A percentile compares a stretch with the other conserved stretches of the same genome.
Evolutionary conservation across 2,329 filamentous ascomycete genomes (phyloP).

Genomic region (Beauveria sp.): DNA sequence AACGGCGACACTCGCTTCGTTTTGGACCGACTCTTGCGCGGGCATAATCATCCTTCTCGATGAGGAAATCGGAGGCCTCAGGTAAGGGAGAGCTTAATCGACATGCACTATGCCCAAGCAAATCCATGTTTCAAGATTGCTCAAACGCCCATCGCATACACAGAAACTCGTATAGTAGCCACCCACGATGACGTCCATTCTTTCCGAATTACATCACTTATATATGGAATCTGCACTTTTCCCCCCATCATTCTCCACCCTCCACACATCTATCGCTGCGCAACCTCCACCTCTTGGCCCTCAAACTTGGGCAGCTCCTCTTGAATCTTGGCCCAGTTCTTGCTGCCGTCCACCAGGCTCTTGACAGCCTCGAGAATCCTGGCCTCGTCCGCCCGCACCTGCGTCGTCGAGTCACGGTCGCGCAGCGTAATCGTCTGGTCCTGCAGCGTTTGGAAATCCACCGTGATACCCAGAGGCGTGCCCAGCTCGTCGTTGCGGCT

Average conservation of each 20-base stretch:
- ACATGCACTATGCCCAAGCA: too few relatives aligned
- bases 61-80: neutral
- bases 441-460: conserved; percentile 92
- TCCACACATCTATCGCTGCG: conserved; percentile 20
- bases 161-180: neutral
- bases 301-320: conserved; percentile 77
- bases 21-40: neutral
- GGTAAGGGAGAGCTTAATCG: neutral
- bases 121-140: neutral
- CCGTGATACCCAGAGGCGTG: conserved; percentile 86
- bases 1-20: neutral
- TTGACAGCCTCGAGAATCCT: conserved; percentile 71
- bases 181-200: neutral
- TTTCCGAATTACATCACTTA: neutral
- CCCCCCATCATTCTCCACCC: neutral
- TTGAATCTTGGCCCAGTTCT: conserved; percentile 62
- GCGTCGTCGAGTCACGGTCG: conserved; percentile 83
- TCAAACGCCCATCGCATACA: neutral
- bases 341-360: conserved; percentile 39
- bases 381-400: conserved; percentile 77
- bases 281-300: conserved; percentile 56
- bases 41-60: neutral
- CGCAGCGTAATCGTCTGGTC: conserved; percentile 80
- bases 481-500: conserved; percentile 92
- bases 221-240: conserved; percentile 12